These are phyloP conservation scores for Candolleomyces aberdarensis DNA, from an alignment of 768 basidiomycete species.

Conservation along the genomic window DNA sequence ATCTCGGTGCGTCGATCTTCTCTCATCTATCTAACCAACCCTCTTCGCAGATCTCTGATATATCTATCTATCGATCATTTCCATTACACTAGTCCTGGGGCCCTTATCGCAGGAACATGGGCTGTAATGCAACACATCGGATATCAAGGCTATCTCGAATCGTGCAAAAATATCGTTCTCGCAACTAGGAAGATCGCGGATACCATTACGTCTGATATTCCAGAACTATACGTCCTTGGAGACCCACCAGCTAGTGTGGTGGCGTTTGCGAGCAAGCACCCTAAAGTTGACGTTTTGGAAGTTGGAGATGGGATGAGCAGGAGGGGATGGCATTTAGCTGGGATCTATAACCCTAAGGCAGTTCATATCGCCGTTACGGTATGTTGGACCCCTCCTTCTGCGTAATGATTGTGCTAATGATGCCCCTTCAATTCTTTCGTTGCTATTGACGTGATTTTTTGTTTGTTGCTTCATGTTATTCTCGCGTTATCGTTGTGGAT, in stretches of 20 bases:
- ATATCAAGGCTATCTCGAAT: conserved; percentile 79
- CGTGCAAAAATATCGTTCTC: conserved; percentile 79
- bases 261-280: conserved; percentile 73
- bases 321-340: conserved; percentile 91
- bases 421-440: not conserved
- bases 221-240: conserved; percentile 86
- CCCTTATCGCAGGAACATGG: conserved; percentile 93
- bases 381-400: conserved; percentile 22
- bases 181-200: conserved; percentile 69
- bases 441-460: not conserved
- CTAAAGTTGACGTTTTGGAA: conserved; percentile 70
- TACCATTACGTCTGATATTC: conserved; percentile 62
- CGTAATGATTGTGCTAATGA: not conserved
- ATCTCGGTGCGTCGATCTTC: conserved; percentile 59
- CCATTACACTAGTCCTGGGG: conserved; percentile 62
- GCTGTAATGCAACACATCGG: conserved; percentile 96
- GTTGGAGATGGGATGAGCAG: conserved; percentile 88
- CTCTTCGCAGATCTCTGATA: too few relatives aligned
- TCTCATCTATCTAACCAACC: not conserved
- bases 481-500: too few relatives aligned
- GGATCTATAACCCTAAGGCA: conserved; percentile 70
- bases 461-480: not conserved
- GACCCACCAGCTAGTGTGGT: conserved; percentile 88
- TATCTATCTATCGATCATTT: too few relatives aligned
- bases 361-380: conserved; percentile 96